Evolutionary conservation across 2,329 filamentous ascomycete genomes (phyloP).

Genomic region (Aspergillus ruber): DNA sequence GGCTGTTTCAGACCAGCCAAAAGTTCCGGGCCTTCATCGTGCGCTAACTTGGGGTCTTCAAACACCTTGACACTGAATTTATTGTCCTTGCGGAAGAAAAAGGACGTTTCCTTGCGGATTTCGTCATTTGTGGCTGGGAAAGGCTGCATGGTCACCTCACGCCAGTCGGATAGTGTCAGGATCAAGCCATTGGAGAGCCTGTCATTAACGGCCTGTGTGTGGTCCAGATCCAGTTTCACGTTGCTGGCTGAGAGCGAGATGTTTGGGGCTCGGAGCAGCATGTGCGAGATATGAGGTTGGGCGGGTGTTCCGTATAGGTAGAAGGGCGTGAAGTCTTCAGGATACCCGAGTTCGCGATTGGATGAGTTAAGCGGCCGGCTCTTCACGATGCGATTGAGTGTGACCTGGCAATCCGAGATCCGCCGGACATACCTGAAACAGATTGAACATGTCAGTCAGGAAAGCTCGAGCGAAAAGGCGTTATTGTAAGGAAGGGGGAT

Average conservation of each 20-base stretch:
- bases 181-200: constrained; percentile 14
- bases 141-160: constrained; percentile 35
- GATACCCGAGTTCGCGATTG: constrained; percentile 31
- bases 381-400: constrained; percentile 9
- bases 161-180: constrained; percentile 26
- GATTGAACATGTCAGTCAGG: not conserved
- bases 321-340: constrained; percentile 36
- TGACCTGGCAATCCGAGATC: not conserved
- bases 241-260: constrained; percentile 26
- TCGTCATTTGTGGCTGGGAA: constrained; percentile 22
- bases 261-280: constrained; percentile 40
- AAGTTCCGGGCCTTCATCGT: constrained; percentile 1
- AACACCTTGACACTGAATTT: constrained; percentile 25
- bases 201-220: not conserved
- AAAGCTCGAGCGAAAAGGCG: not conserved
- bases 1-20: not conserved
- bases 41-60: constrained; percentile 15
- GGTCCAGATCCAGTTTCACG: not conserved
- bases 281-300: constrained; percentile 39
- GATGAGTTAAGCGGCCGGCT: constrained; percentile 32
- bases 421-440: not conserved
- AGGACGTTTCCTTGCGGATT: constrained; percentile 9
- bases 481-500: too few relatives aligned
- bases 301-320: constrained; percentile 38
- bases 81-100: constrained; percentile 28